Evolutionary conservation across 306 rosid species (phyloP).

Genomic region (Dalbergia cochinchinensis): DNA sequence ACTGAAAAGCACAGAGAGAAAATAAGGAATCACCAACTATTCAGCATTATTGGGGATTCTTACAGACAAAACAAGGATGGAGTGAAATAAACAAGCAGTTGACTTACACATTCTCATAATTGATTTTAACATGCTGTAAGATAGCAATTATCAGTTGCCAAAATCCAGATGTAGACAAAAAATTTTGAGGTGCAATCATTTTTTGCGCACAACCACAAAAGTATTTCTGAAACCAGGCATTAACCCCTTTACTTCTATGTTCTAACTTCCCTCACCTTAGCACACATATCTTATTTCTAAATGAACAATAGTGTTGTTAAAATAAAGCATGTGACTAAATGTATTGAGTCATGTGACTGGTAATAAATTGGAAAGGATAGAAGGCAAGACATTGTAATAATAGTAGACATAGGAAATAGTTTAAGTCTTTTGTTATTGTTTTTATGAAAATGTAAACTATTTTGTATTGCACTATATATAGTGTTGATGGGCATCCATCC

Average conservation of each 20-base stretch:
- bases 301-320: neutral
- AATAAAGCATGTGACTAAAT: too few relatives aligned
- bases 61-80: conserved; percentile 21
- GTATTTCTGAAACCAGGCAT: conserved; percentile 2
- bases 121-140: neutral
- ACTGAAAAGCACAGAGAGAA: conserved; percentile 25
- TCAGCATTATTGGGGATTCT: conserved; percentile 14
- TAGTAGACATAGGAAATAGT: too few relatives aligned
- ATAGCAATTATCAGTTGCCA: neutral
- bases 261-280: neutral
- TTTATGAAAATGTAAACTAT: too few relatives aligned
- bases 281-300: neutral
- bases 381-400: too few relatives aligned
- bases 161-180: neutral
- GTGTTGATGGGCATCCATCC: too few relatives aligned
- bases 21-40: conserved; percentile 25
- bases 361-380: too few relatives aligned
- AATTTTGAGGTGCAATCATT: neutral
- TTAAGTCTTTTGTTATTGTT: too few relatives aligned
- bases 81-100: conserved; percentile 34
- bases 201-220: neutral
- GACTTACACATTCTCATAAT: conserved; percentile 15
- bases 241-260: neutral
- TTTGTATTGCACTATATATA: too few relatives aligned
- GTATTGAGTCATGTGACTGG: too few relatives aligned